Conservation (phyloP, 176 grass and related monocot species). For the sorghum (Sorghum bicolor) region Sorghum_bicolor_NCBIv3 NC_012871.2:63988001-63988500, state of each 20-base stretch:
- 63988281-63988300: constrained; percentile 57
- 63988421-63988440: not conserved
- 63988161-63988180: not conserved
- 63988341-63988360: not conserved
- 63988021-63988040: not conserved
- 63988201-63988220: constrained; percentile 13
- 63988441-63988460: not conserved
- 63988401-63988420: not conserved
- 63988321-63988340: not conserved
- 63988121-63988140: not conserved
- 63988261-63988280: constrained; percentile 67
- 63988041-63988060: not conserved
- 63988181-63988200: not conserved
- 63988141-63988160: constrained; percentile 39
- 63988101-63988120: not conserved
- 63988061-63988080: not conserved
- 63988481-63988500: not conserved
- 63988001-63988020: constrained; percentile 6
- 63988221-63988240: not conserved
- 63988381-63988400: not conserved
- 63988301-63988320: constrained; percentile 69
- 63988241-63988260: constrained; percentile 25
- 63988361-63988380: not conserved
- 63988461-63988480: not conserved
- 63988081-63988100: not conserved